Conservation (phyloP, 148 eudicot species). For the Rhododendron molle region DNA sequence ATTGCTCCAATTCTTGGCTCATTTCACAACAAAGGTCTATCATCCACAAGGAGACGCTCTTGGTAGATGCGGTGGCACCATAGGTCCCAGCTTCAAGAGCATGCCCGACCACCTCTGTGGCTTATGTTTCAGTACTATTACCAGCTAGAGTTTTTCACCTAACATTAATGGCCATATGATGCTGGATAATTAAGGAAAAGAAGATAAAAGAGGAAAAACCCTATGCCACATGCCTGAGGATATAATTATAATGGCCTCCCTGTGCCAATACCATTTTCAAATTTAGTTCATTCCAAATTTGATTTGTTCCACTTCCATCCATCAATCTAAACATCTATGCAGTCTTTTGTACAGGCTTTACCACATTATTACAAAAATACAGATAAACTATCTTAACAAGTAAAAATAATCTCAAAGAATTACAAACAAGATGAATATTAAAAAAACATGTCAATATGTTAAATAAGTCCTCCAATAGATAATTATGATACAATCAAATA, state of each 20-base stretch:
- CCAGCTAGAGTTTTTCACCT: neutral
- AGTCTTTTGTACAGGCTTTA: neutral
- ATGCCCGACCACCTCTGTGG: neutral
- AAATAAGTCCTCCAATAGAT: neutral
- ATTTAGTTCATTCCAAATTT: neutral
- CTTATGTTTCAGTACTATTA: neutral
- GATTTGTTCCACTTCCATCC: neutral
- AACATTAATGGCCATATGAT: neutral
- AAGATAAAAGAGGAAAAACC: neutral
- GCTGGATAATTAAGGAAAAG: neutral
- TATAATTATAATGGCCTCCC: neutral
- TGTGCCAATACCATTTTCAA: neutral
- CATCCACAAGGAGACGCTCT: neutral
- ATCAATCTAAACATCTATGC: neutral
- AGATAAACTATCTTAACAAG: neutral
- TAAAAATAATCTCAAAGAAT: neutral
- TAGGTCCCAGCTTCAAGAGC: neutral
- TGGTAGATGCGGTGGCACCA: neutral
- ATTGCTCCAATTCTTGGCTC: too few species aligned
- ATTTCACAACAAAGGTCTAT: too few species aligned
- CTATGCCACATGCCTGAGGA: neutral
- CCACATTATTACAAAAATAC: neutral
- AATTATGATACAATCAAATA: neutral
- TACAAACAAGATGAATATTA: neutral
- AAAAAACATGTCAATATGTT: neutral